A percentile compares a stretch with the other conserved stretches of the same genome.
phyloP scores from a whole-genome alignment of 441 rosid genomes.

The Adansonia rubrostipa region DNA sequence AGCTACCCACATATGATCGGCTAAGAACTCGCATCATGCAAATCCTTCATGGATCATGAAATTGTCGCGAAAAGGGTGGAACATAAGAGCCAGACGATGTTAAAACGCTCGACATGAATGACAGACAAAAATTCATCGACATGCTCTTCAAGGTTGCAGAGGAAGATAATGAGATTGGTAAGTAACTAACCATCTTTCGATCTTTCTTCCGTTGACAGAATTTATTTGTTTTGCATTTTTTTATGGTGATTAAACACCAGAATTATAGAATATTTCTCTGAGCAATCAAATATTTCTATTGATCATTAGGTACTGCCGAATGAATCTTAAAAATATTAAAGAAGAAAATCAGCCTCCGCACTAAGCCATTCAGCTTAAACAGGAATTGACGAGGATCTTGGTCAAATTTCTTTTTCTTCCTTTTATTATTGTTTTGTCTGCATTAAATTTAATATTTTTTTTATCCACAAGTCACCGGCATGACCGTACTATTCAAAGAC shows the following conservation, averaged over 20 bases:
- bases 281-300: no score
- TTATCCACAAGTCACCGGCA: background rate
- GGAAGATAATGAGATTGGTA: conserved; percentile 73
- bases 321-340: no score
- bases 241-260: no score
- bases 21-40: conserved; percentile 65
- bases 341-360: no score
- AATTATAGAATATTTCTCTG: no score
- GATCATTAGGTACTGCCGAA: no score
- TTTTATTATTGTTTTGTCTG: background rate
- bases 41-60: conserved; percentile 45
- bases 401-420: no score
- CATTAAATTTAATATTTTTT: no score
- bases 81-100: conserved; percentile 65
- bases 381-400: no score
- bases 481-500: background rate
- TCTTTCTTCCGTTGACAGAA: no score
- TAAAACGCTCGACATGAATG: conserved; percentile 62
- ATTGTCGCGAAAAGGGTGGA: conserved; percentile 34
- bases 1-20: conserved; percentile 72
- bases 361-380: no score
- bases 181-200: conserved; percentile 35
- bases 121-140: conserved; percentile 63
- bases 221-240: no score
- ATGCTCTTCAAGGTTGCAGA: conserved; percentile 66